These are phyloP conservation scores for Apophysomyces sp. DNA, from an alignment of 371 early-diverging fungal species.

Conservation along the genomic window DNA sequence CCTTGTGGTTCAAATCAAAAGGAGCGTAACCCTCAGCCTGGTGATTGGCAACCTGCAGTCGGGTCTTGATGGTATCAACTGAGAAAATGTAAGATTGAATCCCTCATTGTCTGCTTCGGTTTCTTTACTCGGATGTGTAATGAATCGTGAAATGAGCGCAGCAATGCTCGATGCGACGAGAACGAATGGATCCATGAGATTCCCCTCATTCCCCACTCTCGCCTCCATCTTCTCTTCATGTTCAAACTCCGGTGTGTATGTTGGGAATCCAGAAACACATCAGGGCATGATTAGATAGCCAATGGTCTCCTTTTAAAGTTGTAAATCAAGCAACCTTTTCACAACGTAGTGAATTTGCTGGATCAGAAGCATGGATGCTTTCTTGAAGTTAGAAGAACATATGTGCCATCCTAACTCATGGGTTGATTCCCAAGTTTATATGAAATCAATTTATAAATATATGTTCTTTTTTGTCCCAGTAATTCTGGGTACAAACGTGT, in stretches of 20 bases:
- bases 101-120: neutral
- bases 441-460: too few species aligned
- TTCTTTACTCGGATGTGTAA: neutral
- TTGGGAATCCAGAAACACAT: too few species aligned
- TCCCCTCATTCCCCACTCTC: neutral
- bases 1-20: neutral
- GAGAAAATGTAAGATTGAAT: constrained; percentile 8
- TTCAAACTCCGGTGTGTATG: neutral
- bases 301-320: too few species aligned
- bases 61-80: constrained; percentile 80
- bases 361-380: too few species aligned
- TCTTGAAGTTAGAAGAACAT: too few species aligned
- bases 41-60: constrained; percentile 53
- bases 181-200: neutral
- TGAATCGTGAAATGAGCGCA: neutral
- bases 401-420: too few species aligned
- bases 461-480: too few species aligned
- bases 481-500: too few species aligned
- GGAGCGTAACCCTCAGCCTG: constrained; percentile 2
- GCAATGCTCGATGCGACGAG: neutral
- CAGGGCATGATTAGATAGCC: too few species aligned
- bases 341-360: too few species aligned
- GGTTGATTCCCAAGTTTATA: too few species aligned
- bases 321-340: too few species aligned
- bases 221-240: neutral